These are phyloP conservation scores for Eutypella sp. DNA, from an alignment of 2,329 filamentous ascomycete genomes.

Conservation along the genomic window DNA sequence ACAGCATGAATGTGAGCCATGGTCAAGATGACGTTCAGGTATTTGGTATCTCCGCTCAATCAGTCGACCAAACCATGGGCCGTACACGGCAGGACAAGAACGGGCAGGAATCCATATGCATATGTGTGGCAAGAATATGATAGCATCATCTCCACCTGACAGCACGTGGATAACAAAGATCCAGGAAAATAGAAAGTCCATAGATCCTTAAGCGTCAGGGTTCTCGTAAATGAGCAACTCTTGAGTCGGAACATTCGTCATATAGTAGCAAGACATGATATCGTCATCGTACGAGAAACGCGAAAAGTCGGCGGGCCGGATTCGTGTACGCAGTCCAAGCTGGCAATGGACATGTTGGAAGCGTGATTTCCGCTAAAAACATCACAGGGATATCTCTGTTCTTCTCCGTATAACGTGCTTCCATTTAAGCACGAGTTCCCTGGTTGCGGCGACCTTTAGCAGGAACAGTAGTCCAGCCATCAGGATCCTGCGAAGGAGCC, in stretches of 20 bases:
- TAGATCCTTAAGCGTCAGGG: not conserved
- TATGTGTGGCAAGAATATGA: too few relatives aligned
- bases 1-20: too few relatives aligned
- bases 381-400: too few relatives aligned
- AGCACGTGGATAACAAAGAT: not conserved
- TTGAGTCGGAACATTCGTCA: not conserved
- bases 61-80: too few relatives aligned
- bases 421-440: slow-evolving; percentile 13
- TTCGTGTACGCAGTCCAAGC: not conserved
- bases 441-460: slow-evolving; percentile 33
- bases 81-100: too few relatives aligned
- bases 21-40: too few relatives aligned
- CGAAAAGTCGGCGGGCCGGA: not conserved
- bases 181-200: not conserved
- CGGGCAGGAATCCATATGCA: too few relatives aligned
- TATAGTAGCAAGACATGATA: not conserved
- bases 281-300: not conserved
- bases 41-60: too few relatives aligned
- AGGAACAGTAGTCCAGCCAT: slow-evolving; percentile 60
- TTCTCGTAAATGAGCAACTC: not conserved
- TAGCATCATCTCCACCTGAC: not conserved
- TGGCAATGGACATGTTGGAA: too few relatives aligned
- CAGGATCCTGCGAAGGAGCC: slow-evolving; percentile 45
- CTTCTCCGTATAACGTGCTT: too few relatives aligned
- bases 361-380: too few relatives aligned